Conservation (phyloP, 768 basidiomycete species). For the Kwoniella mangroviensis region DNA sequence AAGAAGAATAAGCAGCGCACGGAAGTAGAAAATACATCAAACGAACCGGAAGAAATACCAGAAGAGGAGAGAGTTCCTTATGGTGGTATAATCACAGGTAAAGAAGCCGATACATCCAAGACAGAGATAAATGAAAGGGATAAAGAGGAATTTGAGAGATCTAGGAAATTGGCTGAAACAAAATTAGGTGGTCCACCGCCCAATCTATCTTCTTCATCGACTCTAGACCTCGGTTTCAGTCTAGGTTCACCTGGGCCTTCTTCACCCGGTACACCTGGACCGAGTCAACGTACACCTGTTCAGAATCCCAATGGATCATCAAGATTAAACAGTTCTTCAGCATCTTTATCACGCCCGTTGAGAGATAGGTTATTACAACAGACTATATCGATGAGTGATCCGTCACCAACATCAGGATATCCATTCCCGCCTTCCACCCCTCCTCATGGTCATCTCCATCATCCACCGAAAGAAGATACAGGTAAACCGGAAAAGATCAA, state of each 20-base stretch:
- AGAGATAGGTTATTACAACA: conserved; percentile 48
- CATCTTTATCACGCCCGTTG: conserved; percentile 33
- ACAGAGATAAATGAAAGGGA: conserved; percentile 69
- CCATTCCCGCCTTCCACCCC: conserved; percentile 31
- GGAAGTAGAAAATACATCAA: neutral
- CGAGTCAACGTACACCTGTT: conserved; percentile 19
- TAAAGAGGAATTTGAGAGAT: conserved; percentile 73
- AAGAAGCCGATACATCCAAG: conserved; percentile 73
- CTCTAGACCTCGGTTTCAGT: conserved; percentile 15
- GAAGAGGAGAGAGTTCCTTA: conserved; percentile 68
- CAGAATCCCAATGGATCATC: conserved; percentile 17
- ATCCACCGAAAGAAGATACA: conserved; percentile 60
- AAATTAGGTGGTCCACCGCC: conserved; percentile 46
- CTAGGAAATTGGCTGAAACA: conserved; percentile 72
- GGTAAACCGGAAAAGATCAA: conserved; percentile 64
- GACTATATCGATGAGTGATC: conserved; percentile 12
- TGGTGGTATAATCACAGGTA: conserved; percentile 74
- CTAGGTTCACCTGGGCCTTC: conserved; percentile 17
- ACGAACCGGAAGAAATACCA: conserved; percentile 64
- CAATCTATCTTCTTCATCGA: neutral
- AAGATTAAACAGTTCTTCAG: conserved; percentile 4
- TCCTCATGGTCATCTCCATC: conserved; percentile 22
- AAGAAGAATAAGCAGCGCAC: conserved; percentile 7
- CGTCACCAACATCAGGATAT: conserved; percentile 23
- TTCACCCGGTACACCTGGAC: conserved; percentile 24